Evolutionary conservation across 1,284 basidiomycete genomes (phyloP).

Genomic region (Ceratobasidium sp.): DNA sequence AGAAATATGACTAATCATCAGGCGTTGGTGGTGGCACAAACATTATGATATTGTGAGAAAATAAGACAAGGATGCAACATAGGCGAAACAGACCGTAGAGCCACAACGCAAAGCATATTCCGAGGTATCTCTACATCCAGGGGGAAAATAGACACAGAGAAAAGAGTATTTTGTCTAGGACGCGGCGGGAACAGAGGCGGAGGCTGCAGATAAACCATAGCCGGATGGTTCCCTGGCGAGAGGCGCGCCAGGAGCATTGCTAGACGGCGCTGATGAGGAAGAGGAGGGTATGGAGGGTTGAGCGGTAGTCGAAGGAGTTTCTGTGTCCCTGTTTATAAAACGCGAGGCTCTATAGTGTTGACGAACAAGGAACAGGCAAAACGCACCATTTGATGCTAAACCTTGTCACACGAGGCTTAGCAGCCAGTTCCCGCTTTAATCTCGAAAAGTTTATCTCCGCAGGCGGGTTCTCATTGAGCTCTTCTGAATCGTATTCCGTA

Average conservation of each 20-base stretch:
- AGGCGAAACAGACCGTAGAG: conserved; percentile 19
- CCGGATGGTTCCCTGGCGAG: conserved; percentile 29
- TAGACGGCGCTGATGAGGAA: conserved; percentile 59
- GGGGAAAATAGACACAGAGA: background rate
- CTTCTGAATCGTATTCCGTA: conserved; percentile 96
- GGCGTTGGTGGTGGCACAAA: background rate
- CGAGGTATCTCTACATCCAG: conserved; percentile 30
- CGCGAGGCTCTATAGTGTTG: conserved; percentile 12
- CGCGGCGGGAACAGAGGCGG: conserved; percentile 83
- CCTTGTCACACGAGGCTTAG: conserved; percentile 94
- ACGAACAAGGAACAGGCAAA: conserved; percentile 4
- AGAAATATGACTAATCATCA: conserved; percentile 33
- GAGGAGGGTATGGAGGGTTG: conserved; percentile 55
- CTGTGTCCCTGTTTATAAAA: conserved; percentile 62
- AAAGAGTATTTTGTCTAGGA: conserved; percentile 14
- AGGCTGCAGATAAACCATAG: conserved; percentile 64
- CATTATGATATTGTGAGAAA: conserved; percentile 17
- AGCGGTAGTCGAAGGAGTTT: conserved; percentile 71
- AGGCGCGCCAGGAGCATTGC: conserved; percentile 61
- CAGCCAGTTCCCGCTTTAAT: conserved; percentile 87
- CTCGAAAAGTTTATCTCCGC: conserved; percentile 79
- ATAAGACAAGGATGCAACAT: conserved; percentile 28
- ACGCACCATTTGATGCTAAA: conserved; percentile 82
- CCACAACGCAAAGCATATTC: conserved; percentile 19
- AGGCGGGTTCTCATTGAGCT: conserved; percentile 83